phyloP scores from a whole-genome alignment of 306 rosid species.

The Prosopis cineraria region DNA sequence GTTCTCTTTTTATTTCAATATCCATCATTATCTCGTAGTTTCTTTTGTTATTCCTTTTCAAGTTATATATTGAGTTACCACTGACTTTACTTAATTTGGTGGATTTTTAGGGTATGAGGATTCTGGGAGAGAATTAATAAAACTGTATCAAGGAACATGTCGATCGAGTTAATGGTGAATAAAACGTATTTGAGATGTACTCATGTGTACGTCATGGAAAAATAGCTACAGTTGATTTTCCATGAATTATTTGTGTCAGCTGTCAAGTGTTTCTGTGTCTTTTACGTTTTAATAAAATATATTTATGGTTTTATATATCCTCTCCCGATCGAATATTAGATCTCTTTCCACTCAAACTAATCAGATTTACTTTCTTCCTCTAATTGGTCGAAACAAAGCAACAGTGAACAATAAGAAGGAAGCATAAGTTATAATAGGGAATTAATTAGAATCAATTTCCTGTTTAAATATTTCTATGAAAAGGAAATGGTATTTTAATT shows the following conservation, averaged over 20 bases:
- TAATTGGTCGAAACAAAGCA: background rate
- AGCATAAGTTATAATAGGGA: background rate
- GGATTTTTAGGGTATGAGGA: background rate
- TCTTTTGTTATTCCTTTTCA: too few relatives aligned
- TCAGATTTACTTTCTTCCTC: background rate
- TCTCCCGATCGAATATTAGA: background rate
- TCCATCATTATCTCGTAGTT: too few relatives aligned
- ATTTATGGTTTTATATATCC: background rate
- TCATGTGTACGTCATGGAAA: background rate
- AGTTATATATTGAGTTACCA: too few relatives aligned
- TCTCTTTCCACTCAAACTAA: background rate
- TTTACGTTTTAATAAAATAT: too few relatives aligned
- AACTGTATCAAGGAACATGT: background rate
- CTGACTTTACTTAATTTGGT: too few relatives aligned
- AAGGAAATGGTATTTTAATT: too few relatives aligned
- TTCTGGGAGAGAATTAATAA: background rate
- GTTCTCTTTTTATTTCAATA: too few relatives aligned
- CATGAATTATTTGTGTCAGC: background rate
- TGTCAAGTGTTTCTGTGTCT: background rate
- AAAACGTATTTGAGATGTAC: background rate
- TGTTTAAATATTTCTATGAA: too few relatives aligned
- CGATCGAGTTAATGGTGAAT: background rate
- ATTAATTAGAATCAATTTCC: too few relatives aligned
- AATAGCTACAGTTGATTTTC: too few relatives aligned
- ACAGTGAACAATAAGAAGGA: background rate